Percentiles rank a stretch among this genome's conserved stretches.
Evolutionary conservation across 495 filamentous ascomycete species (phyloP).

Genomic region (Filosporella fistucella): DNA sequence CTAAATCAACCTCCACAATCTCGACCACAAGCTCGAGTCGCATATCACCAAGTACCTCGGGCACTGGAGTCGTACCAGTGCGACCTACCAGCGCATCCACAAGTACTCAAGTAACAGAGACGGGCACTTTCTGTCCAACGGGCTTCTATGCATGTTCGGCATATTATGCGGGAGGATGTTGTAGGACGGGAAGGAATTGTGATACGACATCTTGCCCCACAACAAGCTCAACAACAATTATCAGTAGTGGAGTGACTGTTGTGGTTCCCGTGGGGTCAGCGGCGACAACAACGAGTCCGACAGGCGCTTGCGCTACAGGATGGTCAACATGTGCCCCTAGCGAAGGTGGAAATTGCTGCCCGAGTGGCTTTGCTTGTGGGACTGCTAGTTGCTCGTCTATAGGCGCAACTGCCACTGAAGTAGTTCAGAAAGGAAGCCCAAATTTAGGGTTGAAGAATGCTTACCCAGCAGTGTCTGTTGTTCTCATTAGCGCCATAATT

Average conservation of each 20-base stretch:
- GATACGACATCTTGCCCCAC: slow-evolving; percentile 50
- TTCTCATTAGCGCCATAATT: too few relatives aligned
- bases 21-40: slow-evolving; percentile 11
- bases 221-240: slow-evolving; percentile 50
- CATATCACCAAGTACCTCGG: slow-evolving; percentile 16
- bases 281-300: slow-evolving; percentile 23
- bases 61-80: slow-evolving; percentile 29
- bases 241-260: slow-evolving; percentile 61
- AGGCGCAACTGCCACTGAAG: slow-evolving; percentile 44
- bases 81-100: slow-evolving; percentile 31
- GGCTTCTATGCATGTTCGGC: slow-evolving; percentile 75
- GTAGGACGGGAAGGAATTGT: slow-evolving; percentile 78
- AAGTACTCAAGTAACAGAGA: slow-evolving; percentile 16
- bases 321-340: slow-evolving; percentile 73
- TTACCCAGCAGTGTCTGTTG: neutral
- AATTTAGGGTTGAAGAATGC: slow-evolving; percentile 1
- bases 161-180: slow-evolving; percentile 57
- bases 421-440: slow-evolving; percentile 52
- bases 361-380: slow-evolving; percentile 68
- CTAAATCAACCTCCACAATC: slow-evolving; percentile 21
- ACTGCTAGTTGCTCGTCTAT: slow-evolving; percentile 58
- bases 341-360: slow-evolving; percentile 74
- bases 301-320: slow-evolving; percentile 60
- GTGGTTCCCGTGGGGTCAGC: slow-evolving; percentile 49
- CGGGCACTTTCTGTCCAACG: slow-evolving; percentile 56